Conservation (phyloP, 139 green algal genomes). For the Coelastrella sp. region DNA sequence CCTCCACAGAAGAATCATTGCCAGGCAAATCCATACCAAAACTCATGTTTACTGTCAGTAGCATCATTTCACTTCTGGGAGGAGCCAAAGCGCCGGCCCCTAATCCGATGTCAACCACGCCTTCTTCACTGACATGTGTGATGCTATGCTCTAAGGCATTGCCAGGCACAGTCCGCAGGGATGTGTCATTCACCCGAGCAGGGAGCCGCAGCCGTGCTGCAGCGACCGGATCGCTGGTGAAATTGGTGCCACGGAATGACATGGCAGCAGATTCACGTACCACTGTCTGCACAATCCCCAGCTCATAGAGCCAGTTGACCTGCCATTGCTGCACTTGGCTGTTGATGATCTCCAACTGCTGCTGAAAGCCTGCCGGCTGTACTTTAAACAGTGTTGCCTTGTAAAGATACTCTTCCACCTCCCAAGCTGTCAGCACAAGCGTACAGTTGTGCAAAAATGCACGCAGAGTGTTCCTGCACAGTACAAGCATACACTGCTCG, state of each 20-base stretch:
- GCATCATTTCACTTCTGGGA: conserved; percentile 12
- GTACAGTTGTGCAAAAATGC: conserved; percentile 27
- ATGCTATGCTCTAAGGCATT: not conserved
- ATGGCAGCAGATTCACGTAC: not conserved
- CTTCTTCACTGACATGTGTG: not conserved
- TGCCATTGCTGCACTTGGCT: not conserved
- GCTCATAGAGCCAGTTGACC: not conserved
- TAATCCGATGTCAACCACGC: not conserved
- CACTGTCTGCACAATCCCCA: not conserved
- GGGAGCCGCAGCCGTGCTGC: conserved; percentile 2
- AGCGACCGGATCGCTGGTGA: not conserved
- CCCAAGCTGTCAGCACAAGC: not conserved
- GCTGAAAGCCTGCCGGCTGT: conserved; percentile 13
- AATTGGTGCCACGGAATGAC: not conserved
- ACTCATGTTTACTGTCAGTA: conserved; percentile 29
- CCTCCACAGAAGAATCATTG: not conserved
- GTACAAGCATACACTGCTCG: not conserved
- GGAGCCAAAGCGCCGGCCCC: not conserved
- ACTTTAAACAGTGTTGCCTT: conserved; percentile 33
- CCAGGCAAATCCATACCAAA: not conserved
- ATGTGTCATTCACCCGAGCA: not conserved
- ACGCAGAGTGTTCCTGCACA: not conserved
- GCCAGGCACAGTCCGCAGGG: not conserved
- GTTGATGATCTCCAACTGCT: conserved; percentile 11
- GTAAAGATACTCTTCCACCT: conserved; percentile 29